Conservation (phyloP, 345 rosid species). For the Salix suchowensis region DNA sequence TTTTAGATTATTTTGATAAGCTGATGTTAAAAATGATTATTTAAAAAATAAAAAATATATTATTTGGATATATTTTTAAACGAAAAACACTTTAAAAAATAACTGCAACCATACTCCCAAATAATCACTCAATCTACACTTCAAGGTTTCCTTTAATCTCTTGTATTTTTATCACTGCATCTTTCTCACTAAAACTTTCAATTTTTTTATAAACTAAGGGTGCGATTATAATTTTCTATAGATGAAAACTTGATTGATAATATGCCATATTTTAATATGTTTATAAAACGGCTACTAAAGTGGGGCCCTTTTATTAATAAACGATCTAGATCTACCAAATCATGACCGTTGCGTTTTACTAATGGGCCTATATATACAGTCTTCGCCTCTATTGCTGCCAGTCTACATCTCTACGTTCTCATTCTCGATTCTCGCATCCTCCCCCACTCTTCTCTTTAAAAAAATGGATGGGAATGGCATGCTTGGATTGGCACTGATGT, state of each 20-base stretch:
- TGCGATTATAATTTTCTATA: neutral
- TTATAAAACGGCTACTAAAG: conserved; percentile 23
- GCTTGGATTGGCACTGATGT: conserved; percentile 38
- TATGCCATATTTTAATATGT: neutral
- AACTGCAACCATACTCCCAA: no score
- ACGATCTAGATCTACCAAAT: conserved; percentile 18
- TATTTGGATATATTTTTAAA: no score
- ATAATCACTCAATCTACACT: no score
- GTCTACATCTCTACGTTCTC: neutral
- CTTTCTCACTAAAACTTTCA: no score
- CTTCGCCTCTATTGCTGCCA: neutral
- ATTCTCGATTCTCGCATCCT: neutral
- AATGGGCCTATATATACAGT: neutral
- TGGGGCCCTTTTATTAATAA: conserved; percentile 14
- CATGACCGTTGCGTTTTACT: neutral
- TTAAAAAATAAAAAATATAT: no score
- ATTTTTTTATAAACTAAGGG: no score
- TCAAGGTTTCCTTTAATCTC: no score
- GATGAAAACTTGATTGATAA: neutral
- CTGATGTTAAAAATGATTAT: no score
- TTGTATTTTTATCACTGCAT: no score
- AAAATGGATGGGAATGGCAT: conserved; percentile 43
- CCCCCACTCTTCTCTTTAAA: neutral
- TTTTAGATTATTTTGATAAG: no score
- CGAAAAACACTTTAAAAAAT: no score